Conservation (phyloP, 2,329 filamentous ascomycete genomes). For the Tolypocladium inflatum region DNA sequence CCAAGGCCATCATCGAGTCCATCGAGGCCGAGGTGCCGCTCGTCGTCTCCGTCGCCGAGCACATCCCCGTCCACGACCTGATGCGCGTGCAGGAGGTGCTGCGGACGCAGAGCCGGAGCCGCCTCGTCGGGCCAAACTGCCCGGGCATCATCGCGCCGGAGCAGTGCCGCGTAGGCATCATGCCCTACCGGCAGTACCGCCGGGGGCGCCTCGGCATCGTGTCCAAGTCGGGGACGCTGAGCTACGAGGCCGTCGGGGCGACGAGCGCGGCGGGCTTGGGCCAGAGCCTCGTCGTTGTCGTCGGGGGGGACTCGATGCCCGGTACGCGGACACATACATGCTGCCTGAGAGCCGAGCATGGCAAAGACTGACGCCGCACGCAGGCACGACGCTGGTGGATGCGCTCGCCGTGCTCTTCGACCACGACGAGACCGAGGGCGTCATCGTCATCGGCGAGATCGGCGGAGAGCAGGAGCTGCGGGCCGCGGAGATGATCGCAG, state of each 20-base stretch:
- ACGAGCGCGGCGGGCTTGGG: slow-evolving; percentile 66
- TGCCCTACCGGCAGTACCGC: slow-evolving; percentile 28
- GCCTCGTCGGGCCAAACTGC: slow-evolving; percentile 72
- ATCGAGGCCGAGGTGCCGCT: slow-evolving; percentile 71
- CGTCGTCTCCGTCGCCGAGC: slow-evolving; percentile 70
- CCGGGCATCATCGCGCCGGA: slow-evolving; percentile 71
- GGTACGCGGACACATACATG: slow-evolving; percentile 24
- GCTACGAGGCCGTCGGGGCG: slow-evolving; percentile 70
- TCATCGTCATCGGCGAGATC: slow-evolving; percentile 64
- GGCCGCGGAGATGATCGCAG: slow-evolving; percentile 60
- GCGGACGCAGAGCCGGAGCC: slow-evolving; percentile 59
- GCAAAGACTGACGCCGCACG: not conserved
- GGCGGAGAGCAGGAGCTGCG: slow-evolving; percentile 61
- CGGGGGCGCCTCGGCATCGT: slow-evolving; percentile 64
- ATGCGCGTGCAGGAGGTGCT: slow-evolving; percentile 61
- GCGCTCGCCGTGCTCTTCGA: slow-evolving; percentile 57
- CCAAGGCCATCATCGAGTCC: slow-evolving; percentile 60
- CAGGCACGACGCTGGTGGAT: slow-evolving; percentile 60
- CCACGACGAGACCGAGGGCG: slow-evolving; percentile 59
- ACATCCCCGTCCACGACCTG: slow-evolving; percentile 71
- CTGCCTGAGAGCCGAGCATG: no score
- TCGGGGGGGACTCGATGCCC: slow-evolving; percentile 67
- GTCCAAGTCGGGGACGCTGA: slow-evolving; percentile 72
- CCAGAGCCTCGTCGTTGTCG: slow-evolving; percentile 67
- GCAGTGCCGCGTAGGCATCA: slow-evolving; percentile 44